These are phyloP conservation scores for Kluyveromyces aestuarii DNA, from an alignment of 805 yeast genomes.

Conservation along the genomic window DNA sequence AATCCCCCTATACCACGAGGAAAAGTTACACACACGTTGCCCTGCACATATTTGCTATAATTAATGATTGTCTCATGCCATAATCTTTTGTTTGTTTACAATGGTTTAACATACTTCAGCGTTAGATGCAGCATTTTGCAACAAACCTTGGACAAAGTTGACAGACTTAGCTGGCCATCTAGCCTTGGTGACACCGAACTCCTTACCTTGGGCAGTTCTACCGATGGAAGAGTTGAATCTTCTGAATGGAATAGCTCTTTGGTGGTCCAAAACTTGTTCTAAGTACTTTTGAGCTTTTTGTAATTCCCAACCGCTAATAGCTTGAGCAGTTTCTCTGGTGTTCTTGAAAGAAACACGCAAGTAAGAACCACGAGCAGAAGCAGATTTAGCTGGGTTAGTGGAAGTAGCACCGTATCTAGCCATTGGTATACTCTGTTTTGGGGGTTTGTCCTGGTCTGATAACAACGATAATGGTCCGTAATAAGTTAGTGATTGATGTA, in stretches of 20 bases:
- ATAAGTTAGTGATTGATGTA: too few relatives aligned
- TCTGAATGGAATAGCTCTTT: constrained; percentile 99
- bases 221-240: constrained; percentile 94
- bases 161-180: constrained; percentile 99
- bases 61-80: background rate
- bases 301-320: constrained; percentile 96
- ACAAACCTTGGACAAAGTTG: constrained; percentile 86
- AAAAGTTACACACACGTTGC: background rate
- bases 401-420: constrained; percentile 99
- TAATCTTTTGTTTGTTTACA: too few relatives aligned
- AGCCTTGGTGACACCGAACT: constrained; percentile 99
- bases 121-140: constrained; percentile 96
- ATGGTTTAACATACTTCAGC: constrained; percentile 58
- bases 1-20: background rate
- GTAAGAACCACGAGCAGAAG: constrained; percentile 99
- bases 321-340: constrained; percentile 99
- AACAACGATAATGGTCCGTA: too few relatives aligned
- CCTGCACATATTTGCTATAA: background rate
- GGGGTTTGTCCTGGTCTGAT: background rate
- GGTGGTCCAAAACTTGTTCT: constrained; percentile 91
- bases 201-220: constrained; percentile 99
- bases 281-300: constrained; percentile 93
- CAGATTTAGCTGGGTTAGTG: constrained; percentile 98
- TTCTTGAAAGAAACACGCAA: constrained; percentile 99
- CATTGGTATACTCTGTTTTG: constrained; percentile 41